Evolutionary conservation across 2,329 filamentous ascomycete genomes (phyloP), one percentile per base, ranked within the genome.

Genomic region (Apiospora kogelbergensis): DNA sequence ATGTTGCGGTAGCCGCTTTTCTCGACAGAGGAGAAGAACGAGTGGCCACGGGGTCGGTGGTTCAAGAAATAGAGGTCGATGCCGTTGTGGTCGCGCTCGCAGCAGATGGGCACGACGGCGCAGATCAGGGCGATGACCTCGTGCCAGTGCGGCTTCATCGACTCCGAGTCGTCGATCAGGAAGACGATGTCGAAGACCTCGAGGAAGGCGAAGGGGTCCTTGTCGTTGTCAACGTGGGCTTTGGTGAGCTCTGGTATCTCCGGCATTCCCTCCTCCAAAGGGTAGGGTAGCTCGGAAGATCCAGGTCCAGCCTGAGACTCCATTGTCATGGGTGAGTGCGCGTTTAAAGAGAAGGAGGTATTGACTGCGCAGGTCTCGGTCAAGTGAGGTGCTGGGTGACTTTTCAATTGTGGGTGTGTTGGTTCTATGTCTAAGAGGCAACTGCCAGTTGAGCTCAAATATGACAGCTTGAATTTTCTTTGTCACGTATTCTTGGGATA

Each of bases 21-120:
- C 24, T n/a, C 33, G 22, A 45, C 24, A n/a, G n/a, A 57, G 33
- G 22, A 60, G 66, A 70, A 57, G 69, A 40, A 26, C 11, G 57
- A 41, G 63, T 71, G 67, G 11, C 73, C 69, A 1, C 68, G 67
- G 26, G 78, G 79, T 20, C 74, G 78, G 73, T 89, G 84, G 76
- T 94, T 93, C 22, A 93, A 81, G 77, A 94, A 94, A 81, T 88
- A 90, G 72, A 93, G 85, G 74, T 94, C 91, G 72, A 94, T 89
- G 9, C 92, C 92, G 76, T 93, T 88, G 1, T 79, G 78, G 76
- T 93, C 91, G 76, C 89, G 86, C 17, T 83, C 77, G 0, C 89
- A 90, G 79, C 91, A 92, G 74, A 93, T 89, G 0, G 90, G 90
- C 0, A 90, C 86, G 72, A 94, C 91, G 13, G 85, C 84, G 26